Percentiles rank a stretch among this genome's conserved stretches.
Conservation (phyloP, 1,139 yeast genomes). For the Zygotorulaspora mrakii region DNA sequence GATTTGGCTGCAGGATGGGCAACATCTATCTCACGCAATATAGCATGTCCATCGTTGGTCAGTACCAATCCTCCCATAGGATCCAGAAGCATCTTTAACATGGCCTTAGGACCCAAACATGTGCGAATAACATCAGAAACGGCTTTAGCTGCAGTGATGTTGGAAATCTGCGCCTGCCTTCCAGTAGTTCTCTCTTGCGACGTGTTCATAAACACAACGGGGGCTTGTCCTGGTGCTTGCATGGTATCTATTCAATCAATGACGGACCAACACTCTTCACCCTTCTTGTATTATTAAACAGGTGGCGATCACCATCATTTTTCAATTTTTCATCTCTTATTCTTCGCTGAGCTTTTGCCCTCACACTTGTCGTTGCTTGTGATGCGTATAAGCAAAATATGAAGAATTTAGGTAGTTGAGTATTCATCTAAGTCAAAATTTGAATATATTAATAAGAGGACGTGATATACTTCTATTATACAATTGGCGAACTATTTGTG, state of each 20-base stretch:
- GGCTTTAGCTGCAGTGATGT: conserved; percentile 98
- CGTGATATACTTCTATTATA: conserved; percentile 7
- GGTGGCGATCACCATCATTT: conserved; percentile 6
- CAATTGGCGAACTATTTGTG: conserved; percentile 10
- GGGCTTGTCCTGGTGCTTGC: conserved; percentile 56
- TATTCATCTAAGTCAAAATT: no score
- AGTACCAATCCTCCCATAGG: conserved; percentile 98
- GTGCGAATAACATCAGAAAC: conserved; percentile 96
- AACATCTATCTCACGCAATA: conserved; percentile 82
- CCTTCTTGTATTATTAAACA: background rate
- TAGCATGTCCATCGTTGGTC: conserved; percentile 97
- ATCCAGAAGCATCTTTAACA: conserved; percentile 95
- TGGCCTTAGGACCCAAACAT: conserved; percentile 98
- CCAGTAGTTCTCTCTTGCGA: conserved; percentile 93
- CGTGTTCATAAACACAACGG: conserved; percentile 75
- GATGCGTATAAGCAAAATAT: background rate
- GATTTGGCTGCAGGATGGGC: conserved; percentile 98
- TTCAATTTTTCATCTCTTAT: conserved; percentile 1
- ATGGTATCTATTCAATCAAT: conserved; percentile 4
- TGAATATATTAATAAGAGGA: no score
- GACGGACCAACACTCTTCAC: background rate
- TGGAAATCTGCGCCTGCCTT: conserved; percentile 93
- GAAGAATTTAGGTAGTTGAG: background rate
- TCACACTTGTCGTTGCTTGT: background rate
- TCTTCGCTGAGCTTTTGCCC: background rate